These are phyloP conservation scores for Colletotrichum sp. DNA, from an alignment of 2,329 filamentous ascomycete species.

Conservation along the genomic window DNA sequence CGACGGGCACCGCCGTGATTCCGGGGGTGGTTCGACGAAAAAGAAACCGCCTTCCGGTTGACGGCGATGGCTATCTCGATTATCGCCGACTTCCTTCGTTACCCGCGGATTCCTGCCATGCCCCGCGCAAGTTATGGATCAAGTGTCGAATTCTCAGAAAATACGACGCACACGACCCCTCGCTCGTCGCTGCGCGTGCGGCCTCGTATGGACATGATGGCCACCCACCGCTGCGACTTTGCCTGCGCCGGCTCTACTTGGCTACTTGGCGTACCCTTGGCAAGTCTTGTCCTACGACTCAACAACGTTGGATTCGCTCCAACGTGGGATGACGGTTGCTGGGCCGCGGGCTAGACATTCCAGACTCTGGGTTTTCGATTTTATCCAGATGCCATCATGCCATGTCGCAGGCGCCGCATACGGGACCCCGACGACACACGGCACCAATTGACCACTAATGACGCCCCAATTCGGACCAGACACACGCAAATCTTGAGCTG, in stretches of 20 bases:
- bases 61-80: not conserved
- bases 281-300: slow-evolving; percentile 18
- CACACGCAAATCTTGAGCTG: not conserved
- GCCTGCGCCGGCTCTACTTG: slow-evolving; percentile 11
- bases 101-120: not conserved
- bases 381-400: not conserved
- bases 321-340: slow-evolving; percentile 11
- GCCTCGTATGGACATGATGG: slow-evolving; percentile 11
- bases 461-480: not conserved
- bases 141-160: not conserved
- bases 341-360: not conserved
- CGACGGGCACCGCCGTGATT: not conserved
- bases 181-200: not conserved
- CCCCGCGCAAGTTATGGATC: not conserved
- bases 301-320: slow-evolving; percentile 9
- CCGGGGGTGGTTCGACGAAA: not conserved
- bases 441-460: slow-evolving; percentile 1
- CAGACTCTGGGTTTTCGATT: not conserved
- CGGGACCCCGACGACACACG: not conserved
- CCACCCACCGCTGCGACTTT: slow-evolving; percentile 8
- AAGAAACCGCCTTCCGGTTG: not conserved
- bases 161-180: not conserved
- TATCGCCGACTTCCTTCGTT: not conserved
- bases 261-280: slow-evolving; percentile 18
- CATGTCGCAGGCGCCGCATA: not conserved